Base-by-base conservation (phyloP, 2,329 filamentous ascomycete genomes). In the Cytospora piceae region DNA sequence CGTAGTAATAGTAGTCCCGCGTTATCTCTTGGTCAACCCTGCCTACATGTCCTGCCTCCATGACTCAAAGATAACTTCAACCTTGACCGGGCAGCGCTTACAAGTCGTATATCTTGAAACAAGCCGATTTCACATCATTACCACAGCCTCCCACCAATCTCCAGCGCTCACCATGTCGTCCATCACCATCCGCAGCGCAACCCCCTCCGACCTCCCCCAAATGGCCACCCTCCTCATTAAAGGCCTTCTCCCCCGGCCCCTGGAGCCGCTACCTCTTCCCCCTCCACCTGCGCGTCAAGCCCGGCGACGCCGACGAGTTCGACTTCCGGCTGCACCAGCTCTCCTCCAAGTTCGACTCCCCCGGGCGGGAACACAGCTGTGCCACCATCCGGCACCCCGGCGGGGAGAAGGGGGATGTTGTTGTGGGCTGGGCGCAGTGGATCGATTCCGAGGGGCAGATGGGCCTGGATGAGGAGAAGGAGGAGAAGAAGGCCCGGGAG, bases 401-500 rank as follows among this genome's bases (percentile, higher is more conserved):
- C 1, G 37, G 9, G 11, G 42, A n/a, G 11, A 29, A 20, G 29
- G 42, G 63, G 29, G 51, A 65, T 34, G 24, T 53, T 4, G 24
- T 66, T n/a, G 17, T 61, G 22, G 64, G 64, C 55, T 66, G 64
- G 64, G 60, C 64, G 14, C 46, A 58, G 55, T 66, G 64, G 64
- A 24, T 64, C 49, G 64, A 66, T 31, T 6, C 61, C 32, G 9
- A 29, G 31, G 54, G 37, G 24, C 11, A 22, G 3, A 8, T 24
- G 22, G 55, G 29, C 22, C 17, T 4, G 5, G 55, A 62, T 2
- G 59, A 34, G 32, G 32, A 34, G 17, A 17, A 39, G 37, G 11
- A 37, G 49, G 12, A 54, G 22, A 49, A 27, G 31, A 31, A 20
- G 49, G 59, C 59, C 15, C 56, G 32, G 12, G 51, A 34, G 54